These are phyloP conservation scores for Cercospora nicotianae DNA, from an alignment of 2,329 filamentous ascomycete genomes.

Conservation along the genomic window DNA sequence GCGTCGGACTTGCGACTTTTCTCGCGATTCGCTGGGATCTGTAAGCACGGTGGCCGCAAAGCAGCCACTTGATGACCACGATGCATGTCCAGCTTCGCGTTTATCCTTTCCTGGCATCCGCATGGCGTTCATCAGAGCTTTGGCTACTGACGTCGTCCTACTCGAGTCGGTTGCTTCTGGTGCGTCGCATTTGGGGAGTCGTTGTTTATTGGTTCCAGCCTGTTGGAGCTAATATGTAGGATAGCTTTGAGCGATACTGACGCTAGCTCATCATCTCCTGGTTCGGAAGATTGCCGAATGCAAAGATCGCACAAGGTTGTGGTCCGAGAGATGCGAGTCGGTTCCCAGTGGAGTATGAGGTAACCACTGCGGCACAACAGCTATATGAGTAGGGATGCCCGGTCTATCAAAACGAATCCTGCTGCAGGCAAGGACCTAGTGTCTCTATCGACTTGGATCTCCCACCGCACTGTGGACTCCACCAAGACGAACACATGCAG, in stretches of 20 bases:
- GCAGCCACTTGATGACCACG: not conserved
- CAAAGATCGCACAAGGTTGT: not conserved
- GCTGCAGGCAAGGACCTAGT: not conserved
- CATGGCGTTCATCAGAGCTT: not conserved
- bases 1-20: not conserved
- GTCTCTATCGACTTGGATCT: not conserved
- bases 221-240: not conserved
- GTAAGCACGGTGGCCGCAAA: not conserved
- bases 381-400: slow-evolving; percentile 17
- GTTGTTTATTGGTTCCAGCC: slow-evolving; percentile 4
- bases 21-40: slow-evolving; percentile 8
- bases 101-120: not conserved
- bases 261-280: not conserved
- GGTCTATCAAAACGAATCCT: slow-evolving; percentile 9
- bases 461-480: not conserved
- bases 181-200: not conserved
- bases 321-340: not conserved
- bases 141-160: not conserved
- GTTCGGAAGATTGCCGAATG: not conserved
- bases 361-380: not conserved
- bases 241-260: not conserved
- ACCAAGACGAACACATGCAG: not conserved
- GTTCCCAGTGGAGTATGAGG: not conserved
- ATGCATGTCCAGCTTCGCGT: not conserved
- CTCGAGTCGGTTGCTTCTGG: not conserved